These are phyloP conservation scores for Actinomortierella ambigua DNA, from an alignment of 371 early-diverging fungal species.

Conservation along the genomic window DNA sequence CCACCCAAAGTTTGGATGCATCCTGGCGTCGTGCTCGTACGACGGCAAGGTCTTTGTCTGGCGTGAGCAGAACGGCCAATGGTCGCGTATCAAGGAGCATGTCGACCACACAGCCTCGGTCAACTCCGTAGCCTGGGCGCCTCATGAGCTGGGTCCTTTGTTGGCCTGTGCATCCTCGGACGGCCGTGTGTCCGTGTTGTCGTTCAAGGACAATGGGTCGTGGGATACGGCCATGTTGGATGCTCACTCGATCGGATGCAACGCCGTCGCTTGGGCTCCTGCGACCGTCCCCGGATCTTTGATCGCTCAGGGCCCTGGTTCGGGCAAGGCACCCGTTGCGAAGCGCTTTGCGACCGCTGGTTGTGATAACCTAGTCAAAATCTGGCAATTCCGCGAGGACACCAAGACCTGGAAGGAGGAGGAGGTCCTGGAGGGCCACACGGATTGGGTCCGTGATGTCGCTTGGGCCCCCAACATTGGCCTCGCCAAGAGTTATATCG, in stretches of 20 bases:
- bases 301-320: conserved; percentile 59
- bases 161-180: conserved; percentile 97
- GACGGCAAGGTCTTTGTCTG: conserved; percentile 95
- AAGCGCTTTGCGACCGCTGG: conserved; percentile 94
- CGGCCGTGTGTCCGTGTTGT: conserved; percentile 89
- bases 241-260: conserved; percentile 93
- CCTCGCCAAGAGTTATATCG: conserved; percentile 85
- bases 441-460: conserved; percentile 99
- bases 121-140: conserved; percentile 96
- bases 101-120: conserved; percentile 89
- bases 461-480: conserved; percentile 97
- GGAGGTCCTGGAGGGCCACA: conserved; percentile 86
- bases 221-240: conserved; percentile 79
- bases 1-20: conserved; percentile 95
- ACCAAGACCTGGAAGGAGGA: conserved; percentile 78
- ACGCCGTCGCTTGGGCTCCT: conserved; percentile 96
- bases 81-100: conserved; percentile 92
- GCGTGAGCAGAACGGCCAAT: conserved; percentile 87
- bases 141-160: conserved; percentile 94
- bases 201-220: conserved; percentile 87
- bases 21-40: conserved; percentile 96
- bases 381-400: conserved; percentile 89
- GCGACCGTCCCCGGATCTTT: conserved; percentile 84
- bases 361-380: conserved; percentile 95
- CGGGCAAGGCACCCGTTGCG: conserved; percentile 63